Percentiles rank a stretch among this genome's conserved stretches.
phyloP scores from a whole-genome alignment of 2,329 filamentous ascomycete genomes.

The Claviceps humidiphila region DNA sequence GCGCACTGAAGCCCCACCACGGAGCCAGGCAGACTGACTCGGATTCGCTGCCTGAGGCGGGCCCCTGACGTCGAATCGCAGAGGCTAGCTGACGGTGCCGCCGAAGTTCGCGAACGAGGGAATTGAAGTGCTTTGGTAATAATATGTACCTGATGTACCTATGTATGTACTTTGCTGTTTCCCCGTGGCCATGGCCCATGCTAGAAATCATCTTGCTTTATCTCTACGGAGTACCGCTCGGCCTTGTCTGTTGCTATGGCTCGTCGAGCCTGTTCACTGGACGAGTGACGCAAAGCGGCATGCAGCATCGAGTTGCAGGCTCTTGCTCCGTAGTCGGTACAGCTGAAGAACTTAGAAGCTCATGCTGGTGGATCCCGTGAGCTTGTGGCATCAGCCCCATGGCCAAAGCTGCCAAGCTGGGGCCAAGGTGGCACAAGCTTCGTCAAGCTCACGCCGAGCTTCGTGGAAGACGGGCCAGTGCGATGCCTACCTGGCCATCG shows the following conservation, averaged over 20 bases:
- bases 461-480: not conserved
- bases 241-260: too few relatives aligned
- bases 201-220: too few relatives aligned
- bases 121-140: not conserved
- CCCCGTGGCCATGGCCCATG: too few relatives aligned
- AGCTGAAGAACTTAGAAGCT: not conserved
- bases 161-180: too few relatives aligned
- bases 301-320: not conserved
- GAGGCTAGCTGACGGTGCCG: constrained; percentile 2
- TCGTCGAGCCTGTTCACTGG: too few relatives aligned
- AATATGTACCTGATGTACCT: too few relatives aligned
- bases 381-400: not conserved
- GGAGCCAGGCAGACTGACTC: constrained; percentile 3
- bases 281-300: too few relatives aligned
- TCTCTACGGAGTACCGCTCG: too few relatives aligned
- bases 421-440: not conserved
- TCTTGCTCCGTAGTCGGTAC: not conserved
- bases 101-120: not conserved
- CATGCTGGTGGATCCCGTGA: not conserved
- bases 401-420: not conserved
- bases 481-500: not conserved
- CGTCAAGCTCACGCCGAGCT: not conserved
- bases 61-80: not conserved
- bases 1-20: not conserved
- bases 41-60: constrained; percentile 3